Percentiles rank a stretch among this genome's conserved stretches.
Conservation (phyloP, 345 rosid species). For the Viola odorata region DNA sequence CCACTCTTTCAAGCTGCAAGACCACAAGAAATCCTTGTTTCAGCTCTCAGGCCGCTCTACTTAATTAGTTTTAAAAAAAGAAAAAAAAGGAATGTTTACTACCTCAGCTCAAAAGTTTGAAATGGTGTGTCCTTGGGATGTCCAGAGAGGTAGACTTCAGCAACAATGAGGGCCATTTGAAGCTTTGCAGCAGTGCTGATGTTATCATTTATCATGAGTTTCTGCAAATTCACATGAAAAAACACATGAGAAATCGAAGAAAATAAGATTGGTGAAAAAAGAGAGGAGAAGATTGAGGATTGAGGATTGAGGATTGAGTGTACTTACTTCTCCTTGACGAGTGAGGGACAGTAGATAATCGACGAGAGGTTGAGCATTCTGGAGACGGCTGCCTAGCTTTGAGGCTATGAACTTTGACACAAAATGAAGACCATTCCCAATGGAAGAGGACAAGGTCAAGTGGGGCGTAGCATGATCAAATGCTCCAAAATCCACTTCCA, state of each 20-base stretch:
- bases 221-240: conserved; percentile 29
- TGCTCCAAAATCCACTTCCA: conserved; percentile 84
- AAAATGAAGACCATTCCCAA: conserved; percentile 70
- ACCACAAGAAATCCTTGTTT: not conserved
- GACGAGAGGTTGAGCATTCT: conserved; percentile 38
- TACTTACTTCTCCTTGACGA: conserved; percentile 91
- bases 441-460: conserved; percentile 63
- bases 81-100: not conserved
- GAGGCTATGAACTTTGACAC: conserved; percentile 61
- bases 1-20: conserved; percentile 39
- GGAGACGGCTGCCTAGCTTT: conserved; percentile 37
- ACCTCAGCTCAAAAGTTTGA: conserved; percentile 65
- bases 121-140: conserved; percentile 52
- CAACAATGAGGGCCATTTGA: conserved; percentile 48
- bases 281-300: too few species aligned
- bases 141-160: conserved; percentile 38
- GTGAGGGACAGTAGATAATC: conserved; percentile 57
- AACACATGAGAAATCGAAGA: too few species aligned
- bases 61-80: not conserved
- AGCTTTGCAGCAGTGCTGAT: conserved; percentile 59
- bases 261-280: too few species aligned
- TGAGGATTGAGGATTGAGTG: too few species aligned
- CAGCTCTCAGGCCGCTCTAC: not conserved
- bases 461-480: conserved; percentile 62
- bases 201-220: conserved; percentile 59